phyloP scores from a whole-genome alignment of 345 rosid genomes.

The Acer negundo region DNA sequence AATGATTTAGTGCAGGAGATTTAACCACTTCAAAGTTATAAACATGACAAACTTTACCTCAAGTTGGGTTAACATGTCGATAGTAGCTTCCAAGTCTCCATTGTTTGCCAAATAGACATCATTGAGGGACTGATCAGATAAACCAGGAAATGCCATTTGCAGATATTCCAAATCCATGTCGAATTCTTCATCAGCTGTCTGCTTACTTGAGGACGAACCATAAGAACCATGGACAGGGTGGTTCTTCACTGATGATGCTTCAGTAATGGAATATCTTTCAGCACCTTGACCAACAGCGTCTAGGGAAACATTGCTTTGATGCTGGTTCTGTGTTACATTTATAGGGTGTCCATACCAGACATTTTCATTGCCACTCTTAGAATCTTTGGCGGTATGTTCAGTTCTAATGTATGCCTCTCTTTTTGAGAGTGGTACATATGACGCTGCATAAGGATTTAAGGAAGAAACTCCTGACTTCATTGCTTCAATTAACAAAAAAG shows the following conservation, averaged over 20 bases:
- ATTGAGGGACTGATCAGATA: constrained; percentile 70
- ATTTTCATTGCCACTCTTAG: constrained; percentile 28
- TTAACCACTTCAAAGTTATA: constrained; percentile 1
- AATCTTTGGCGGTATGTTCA: constrained; percentile 24
- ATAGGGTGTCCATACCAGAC: constrained; percentile 33
- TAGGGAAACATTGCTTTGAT: constrained; percentile 30
- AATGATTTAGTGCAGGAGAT: neutral
- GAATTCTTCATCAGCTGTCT: constrained; percentile 53
- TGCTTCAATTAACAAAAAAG: constrained; percentile 15
- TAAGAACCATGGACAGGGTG: constrained; percentile 31
- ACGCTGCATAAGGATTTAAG: constrained; percentile 76
- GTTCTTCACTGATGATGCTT: constrained; percentile 28
- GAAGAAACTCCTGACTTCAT: constrained; percentile 72
- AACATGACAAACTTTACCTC: constrained; percentile 50
- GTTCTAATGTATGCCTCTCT: constrained; percentile 39
- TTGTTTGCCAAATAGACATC: constrained; percentile 75
- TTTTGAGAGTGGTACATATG: constrained; percentile 72
- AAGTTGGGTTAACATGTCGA: constrained; percentile 82
- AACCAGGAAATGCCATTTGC: constrained; percentile 57
- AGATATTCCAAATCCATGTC: constrained; percentile 79
- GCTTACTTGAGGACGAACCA: constrained; percentile 44
- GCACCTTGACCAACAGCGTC: constrained; percentile 30
- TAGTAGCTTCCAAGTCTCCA: constrained; percentile 73
- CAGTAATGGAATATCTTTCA: constrained; percentile 24
- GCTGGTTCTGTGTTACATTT: constrained; percentile 30